Conservation (phyloP, 1,284 basidiomycete species). For the Ganoderma lucidum region DNA sequence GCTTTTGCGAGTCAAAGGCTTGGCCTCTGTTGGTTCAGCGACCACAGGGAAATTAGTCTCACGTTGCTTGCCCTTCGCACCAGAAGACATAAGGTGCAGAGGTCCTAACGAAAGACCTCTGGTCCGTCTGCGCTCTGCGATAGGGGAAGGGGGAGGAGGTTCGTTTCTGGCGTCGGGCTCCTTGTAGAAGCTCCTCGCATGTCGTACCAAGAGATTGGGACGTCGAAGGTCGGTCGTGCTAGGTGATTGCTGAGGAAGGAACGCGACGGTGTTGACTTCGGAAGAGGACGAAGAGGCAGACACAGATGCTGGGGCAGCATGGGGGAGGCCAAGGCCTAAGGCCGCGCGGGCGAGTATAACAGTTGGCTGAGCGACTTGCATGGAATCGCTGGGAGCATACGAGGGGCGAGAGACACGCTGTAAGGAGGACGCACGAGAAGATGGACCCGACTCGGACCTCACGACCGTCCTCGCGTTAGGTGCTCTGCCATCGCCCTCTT, state of each 20-base stretch:
- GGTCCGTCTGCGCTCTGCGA: slow-evolving; percentile 48
- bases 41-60: slow-evolving; percentile 21
- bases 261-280: slow-evolving; percentile 52
- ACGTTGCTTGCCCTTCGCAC: slow-evolving; percentile 49
- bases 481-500: slow-evolving; percentile 22
- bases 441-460: slow-evolving; percentile 23
- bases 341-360: slow-evolving; percentile 62
- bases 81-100: slow-evolving; percentile 46
- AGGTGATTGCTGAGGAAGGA: slow-evolving; percentile 39
- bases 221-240: slow-evolving; percentile 27
- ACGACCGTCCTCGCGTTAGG: slow-evolving; percentile 16
- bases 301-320: slow-evolving; percentile 52
- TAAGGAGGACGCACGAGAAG: slow-evolving; percentile 33
- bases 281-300: slow-evolving; percentile 51
- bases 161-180: slow-evolving; percentile 33
- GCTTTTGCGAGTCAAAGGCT: slow-evolving; percentile 57
- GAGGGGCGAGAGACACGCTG: slow-evolving; percentile 30
- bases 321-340: slow-evolving; percentile 63
- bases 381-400: slow-evolving; percentile 35
- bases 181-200: slow-evolving; percentile 59
- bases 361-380: slow-evolving; percentile 45
- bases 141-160: slow-evolving; percentile 25
- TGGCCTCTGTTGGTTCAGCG: slow-evolving; percentile 34
- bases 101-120: slow-evolving; percentile 56
- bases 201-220: slow-evolving; percentile 41